A percentile compares a stretch with the other conserved stretches of the same genome.
Evolutionary conservation across 768 basidiomycete species (phyloP).

Genomic region (Trametes meyenii): DNA sequence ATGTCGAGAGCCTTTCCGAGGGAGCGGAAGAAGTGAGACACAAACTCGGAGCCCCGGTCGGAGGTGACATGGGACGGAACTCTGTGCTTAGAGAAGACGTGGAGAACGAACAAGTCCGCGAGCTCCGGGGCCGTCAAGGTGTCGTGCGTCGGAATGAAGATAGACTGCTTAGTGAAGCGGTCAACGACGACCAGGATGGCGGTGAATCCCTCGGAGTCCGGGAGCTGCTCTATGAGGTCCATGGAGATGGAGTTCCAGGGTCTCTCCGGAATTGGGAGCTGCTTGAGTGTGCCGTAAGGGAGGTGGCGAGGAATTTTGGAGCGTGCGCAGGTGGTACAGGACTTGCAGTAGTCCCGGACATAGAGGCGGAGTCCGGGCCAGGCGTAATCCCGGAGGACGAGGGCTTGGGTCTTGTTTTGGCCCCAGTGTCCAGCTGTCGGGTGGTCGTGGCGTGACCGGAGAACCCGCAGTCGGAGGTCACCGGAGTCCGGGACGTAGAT

Average conservation of each 20-base stretch:
- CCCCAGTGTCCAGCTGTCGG: constrained; percentile 37
- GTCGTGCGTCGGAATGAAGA: constrained; percentile 32
- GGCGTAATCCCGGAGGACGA: constrained; percentile 32
- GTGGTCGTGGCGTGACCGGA: constrained; percentile 34
- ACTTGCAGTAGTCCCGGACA: constrained; percentile 33
- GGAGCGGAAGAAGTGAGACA: constrained; percentile 9
- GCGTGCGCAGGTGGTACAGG: constrained; percentile 32
- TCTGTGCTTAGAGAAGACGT: constrained; percentile 22
- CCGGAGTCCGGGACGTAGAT: constrained; percentile 28
- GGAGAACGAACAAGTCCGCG: constrained; percentile 20
- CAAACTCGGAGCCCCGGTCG: constrained; percentile 20
- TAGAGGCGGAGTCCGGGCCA: constrained; percentile 33
- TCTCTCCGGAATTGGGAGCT: constrained; percentile 9
- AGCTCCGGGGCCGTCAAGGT: constrained; percentile 28
- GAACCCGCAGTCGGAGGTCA: constrained; percentile 29
- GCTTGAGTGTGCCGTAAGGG: constrained; percentile 20
- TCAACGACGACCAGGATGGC: constrained; percentile 24
- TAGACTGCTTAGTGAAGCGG: constrained; percentile 32
- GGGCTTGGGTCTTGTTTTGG: constrained; percentile 19
- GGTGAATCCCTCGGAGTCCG: constrained; percentile 21
- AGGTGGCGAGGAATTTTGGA: constrained; percentile 29
- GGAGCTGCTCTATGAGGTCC: constrained; percentile 32
- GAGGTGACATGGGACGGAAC: constrained; percentile 17
- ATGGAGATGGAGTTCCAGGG: constrained; percentile 34
- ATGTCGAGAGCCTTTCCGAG: background rate